A percentile compares a stretch with the other conserved stretches of the same genome.
Conservation (phyloP, 257 asterid genomes). For the Salvia splendens region DNA sequence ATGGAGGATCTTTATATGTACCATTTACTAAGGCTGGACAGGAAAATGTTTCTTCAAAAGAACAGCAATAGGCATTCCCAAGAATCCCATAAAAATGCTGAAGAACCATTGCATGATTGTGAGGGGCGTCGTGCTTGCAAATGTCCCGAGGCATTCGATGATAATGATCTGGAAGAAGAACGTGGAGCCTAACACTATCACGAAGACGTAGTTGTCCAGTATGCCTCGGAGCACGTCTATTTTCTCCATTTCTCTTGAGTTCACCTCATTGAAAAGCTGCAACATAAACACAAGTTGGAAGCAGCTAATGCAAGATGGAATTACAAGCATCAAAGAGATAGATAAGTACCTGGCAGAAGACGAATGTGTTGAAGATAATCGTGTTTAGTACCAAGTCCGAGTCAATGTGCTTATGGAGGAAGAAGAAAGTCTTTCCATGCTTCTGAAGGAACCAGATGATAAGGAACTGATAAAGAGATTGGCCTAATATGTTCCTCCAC, state of each 20-base stretch:
- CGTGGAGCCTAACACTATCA: conserved; percentile 58
- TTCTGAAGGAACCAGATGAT: conserved; percentile 84
- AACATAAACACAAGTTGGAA: conserved; percentile 5
- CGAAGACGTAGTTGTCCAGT: conserved; percentile 58
- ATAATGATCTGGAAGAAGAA: conserved; percentile 63
- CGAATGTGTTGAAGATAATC: conserved; percentile 85
- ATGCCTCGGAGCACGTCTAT: conserved; percentile 58
- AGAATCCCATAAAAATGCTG: conserved; percentile 57
- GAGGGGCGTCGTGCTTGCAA: conserved; percentile 78
- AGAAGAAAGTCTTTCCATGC: conserved; percentile 60
- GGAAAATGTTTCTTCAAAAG: conserved; percentile 47
- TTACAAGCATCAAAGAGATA: not conserved
- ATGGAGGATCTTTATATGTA: conserved; percentile 16
- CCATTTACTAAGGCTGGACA: conserved; percentile 25
- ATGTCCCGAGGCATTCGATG: conserved; percentile 57
- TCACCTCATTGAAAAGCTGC: conserved; percentile 80
- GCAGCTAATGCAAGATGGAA: not conserved
- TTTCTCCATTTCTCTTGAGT: conserved; percentile 78
- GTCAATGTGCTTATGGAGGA: conserved; percentile 49
- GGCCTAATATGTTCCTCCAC: conserved; percentile 99
- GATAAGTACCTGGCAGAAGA: conserved; percentile 83
- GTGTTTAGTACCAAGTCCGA: conserved; percentile 82
- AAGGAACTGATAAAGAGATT: conserved; percentile 77
- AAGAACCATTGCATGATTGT: conserved; percentile 56
- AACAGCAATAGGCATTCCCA: conserved; percentile 74